These are phyloP conservation scores for Apiospora malaysiana DNA, from an alignment of 2,329 filamentous ascomycete species.

Conservation along the genomic window DNA sequence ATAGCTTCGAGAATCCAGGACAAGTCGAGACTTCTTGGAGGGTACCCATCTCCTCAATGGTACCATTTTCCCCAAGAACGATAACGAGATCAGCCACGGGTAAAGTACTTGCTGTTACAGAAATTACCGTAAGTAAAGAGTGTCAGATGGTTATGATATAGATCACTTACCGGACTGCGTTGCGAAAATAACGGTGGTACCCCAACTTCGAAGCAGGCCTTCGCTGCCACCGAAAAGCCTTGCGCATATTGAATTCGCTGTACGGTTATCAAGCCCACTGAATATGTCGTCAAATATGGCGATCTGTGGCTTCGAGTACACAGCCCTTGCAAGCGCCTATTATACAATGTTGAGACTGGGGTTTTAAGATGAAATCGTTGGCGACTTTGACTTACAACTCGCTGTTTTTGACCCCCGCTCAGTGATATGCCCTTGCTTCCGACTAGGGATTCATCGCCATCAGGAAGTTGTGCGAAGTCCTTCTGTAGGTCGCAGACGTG, in stretches of 20 bases:
- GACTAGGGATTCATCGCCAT: constrained; percentile 41
- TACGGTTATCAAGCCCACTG: constrained; percentile 11
- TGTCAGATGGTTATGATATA: not conserved
- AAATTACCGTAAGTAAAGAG: not conserved
- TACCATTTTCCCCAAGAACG: not conserved
- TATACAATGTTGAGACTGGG: not conserved
- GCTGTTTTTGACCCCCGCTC: constrained; percentile 46
- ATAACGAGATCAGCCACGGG: constrained; percentile 3
- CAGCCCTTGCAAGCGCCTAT: constrained; percentile 24
- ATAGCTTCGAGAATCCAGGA: not conserved
- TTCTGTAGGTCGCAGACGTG: constrained; percentile 41
- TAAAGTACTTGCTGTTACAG: not conserved
- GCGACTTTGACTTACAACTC: constrained; percentile 29
- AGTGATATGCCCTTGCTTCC: constrained; percentile 45
- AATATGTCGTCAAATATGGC: constrained; percentile 16
- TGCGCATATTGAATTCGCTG: not conserved
- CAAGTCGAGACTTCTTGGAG: not conserved
- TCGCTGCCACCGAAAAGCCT: not conserved
- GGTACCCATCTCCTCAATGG: constrained; percentile 19
- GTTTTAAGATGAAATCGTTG: not conserved
- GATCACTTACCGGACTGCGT: constrained; percentile 2
- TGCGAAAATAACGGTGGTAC: constrained; percentile 6
- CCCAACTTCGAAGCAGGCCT: constrained; percentile 14
- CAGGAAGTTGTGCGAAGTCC: constrained; percentile 38
- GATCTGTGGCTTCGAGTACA: constrained; percentile 5